Evolutionary conservation across 169 alveolate genomes (phyloP).

Genomic region (Plasmodium reichenowi): DNA sequence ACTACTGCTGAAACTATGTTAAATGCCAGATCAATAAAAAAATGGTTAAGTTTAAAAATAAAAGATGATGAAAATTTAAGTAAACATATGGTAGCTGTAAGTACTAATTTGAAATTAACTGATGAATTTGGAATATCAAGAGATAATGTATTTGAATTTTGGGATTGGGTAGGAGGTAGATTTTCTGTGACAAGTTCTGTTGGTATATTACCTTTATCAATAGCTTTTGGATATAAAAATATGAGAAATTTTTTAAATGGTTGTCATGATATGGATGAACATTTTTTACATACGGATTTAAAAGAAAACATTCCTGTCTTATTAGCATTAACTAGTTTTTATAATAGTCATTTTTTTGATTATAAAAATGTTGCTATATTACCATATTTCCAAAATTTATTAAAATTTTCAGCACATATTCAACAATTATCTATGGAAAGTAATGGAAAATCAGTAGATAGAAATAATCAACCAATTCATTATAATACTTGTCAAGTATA

Average conservation of each 20-base stretch:
- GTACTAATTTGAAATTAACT: slow-evolving; percentile 94
- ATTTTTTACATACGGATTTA: slow-evolving; percentile 86
- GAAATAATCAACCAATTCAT: slow-evolving; percentile 87
- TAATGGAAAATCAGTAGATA: slow-evolving; percentile 94
- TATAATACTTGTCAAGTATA: slow-evolving; percentile 94
- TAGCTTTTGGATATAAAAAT: slow-evolving; percentile 93
- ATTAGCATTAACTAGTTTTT: slow-evolving; percentile 96
- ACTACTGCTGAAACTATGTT: slow-evolving; percentile 99
- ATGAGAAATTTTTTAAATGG: slow-evolving; percentile 89
- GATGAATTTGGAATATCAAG: slow-evolving; percentile 95
- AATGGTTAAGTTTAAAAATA: slow-evolving; percentile 90
- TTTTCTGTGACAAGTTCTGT: slow-evolving; percentile 98
- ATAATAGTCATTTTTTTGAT: slow-evolving; percentile 93
- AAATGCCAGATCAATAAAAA: slow-evolving; percentile 95
- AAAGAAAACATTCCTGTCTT: slow-evolving; percentile 94
- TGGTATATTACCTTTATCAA: slow-evolving; percentile 97
- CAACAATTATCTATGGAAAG: slow-evolving; percentile 99
- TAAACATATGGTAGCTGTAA: slow-evolving; percentile 94
- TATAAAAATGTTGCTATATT: slow-evolving; percentile 95
- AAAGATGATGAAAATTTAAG: slow-evolving; percentile 79
- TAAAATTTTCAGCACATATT: slow-evolving; percentile 96
- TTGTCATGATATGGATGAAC: slow-evolving; percentile 92
- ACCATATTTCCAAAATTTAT: slow-evolving; percentile 97
- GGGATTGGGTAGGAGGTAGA: slow-evolving; percentile 99
- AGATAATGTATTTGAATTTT: slow-evolving; percentile 97